Conservation (phyloP, 1,284 basidiomycete genomes). For the Ceratobasidium theobromae region DNA sequence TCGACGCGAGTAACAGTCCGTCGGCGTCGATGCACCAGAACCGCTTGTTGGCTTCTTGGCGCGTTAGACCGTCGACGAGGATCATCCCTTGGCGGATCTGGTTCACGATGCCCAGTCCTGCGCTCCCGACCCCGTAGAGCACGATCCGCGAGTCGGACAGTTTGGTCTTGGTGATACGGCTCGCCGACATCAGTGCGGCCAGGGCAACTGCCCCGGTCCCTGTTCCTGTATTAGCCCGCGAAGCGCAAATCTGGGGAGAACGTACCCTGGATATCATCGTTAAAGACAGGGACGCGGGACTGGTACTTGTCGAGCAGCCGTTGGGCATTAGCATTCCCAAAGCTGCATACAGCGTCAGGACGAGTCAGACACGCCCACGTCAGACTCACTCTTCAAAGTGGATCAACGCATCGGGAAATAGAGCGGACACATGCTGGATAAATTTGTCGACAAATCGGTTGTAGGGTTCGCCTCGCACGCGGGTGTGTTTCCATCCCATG, state of each 20-base stretch:
- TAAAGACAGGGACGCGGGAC: constrained; percentile 69
- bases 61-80: constrained; percentile 54
- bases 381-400: constrained; percentile 64
- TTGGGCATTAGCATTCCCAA: constrained; percentile 58
- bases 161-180: constrained; percentile 66
- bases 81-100: constrained; percentile 78
- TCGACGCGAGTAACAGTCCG: constrained; percentile 51
- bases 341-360: neutral
- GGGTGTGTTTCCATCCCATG: constrained; percentile 62
- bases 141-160: constrained; percentile 75
- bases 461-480: constrained; percentile 66
- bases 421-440: constrained; percentile 50
- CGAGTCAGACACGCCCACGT: neutral
- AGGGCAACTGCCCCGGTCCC: constrained; percentile 84
- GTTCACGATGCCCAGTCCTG: constrained; percentile 74
- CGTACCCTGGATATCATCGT: constrained; percentile 67
- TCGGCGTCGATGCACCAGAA: constrained; percentile 71
- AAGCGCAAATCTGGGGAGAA: constrained; percentile 4
- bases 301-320: constrained; percentile 69
- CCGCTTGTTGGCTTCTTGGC: constrained; percentile 58
- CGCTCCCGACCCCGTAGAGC: constrained; percentile 70
- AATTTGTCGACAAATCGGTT: constrained; percentile 69
- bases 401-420: constrained; percentile 54
- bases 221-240: constrained; percentile 25
- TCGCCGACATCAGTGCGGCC: constrained; percentile 70